A percentile compares a stretch with the other conserved stretches of the same genome.
These are phyloP conservation scores for Aspergillus phoenicis DNA, from an alignment of 2,329 filamentous ascomycete genomes.

Conservation along the genomic window DNA sequence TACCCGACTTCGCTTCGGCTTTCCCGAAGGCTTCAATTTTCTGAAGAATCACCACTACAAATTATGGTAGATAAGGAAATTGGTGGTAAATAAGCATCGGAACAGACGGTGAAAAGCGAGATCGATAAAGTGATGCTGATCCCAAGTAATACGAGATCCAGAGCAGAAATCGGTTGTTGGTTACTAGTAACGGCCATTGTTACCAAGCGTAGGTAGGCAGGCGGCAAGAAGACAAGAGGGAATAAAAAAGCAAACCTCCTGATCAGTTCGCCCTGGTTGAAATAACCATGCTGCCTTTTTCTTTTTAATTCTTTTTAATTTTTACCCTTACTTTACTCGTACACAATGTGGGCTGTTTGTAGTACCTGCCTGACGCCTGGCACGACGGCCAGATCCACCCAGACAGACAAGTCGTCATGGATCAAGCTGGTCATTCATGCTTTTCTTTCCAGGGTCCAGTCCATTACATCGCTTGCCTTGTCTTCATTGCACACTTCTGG, in stretches of 20 bases:
- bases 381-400: too few relatives aligned
- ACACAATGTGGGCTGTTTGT: too few relatives aligned
- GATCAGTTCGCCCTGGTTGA: background rate
- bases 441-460: background rate
- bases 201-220: too few relatives aligned
- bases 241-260: background rate
- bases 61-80: background rate
- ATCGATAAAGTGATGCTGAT: constrained; percentile 11
- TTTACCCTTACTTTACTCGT: too few relatives aligned
- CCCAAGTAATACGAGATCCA: constrained; percentile 10
- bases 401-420: background rate
- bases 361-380: too few relatives aligned
- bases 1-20: background rate
- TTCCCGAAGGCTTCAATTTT: background rate
- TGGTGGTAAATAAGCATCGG: constrained; percentile 4
- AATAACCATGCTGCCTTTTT: background rate
- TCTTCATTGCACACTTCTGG: background rate
- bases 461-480: too few relatives aligned
- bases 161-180: background rate
- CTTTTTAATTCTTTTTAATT: too few relatives aligned
- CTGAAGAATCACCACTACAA: background rate
- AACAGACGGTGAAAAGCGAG: background rate
- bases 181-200: too few relatives aligned
- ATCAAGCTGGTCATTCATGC: background rate
- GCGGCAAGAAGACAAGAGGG: background rate